Percentiles rank a stretch among this genome's conserved stretches.
Evolutionary conservation across 257 asterid species (phyloP).

Genomic region (Solanum rostratum): DNA sequence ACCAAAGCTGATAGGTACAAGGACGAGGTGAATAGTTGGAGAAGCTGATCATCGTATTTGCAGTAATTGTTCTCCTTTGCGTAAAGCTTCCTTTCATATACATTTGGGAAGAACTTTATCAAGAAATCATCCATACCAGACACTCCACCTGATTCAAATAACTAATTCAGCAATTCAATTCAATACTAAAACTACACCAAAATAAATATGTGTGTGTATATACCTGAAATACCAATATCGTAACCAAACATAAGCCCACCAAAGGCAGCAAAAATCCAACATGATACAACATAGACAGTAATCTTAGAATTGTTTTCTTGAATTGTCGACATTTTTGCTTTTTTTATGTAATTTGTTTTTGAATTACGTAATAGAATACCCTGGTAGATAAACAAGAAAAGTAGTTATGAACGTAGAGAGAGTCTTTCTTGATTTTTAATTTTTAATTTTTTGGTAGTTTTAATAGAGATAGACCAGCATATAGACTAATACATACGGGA

Average conservation of each 20-base stretch:
- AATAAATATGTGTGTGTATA: background rate
- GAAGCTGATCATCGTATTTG: conserved; percentile 61
- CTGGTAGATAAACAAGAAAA: no score
- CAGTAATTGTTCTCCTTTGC: conserved; percentile 61
- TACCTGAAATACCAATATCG: conserved; percentile 46
- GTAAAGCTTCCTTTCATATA: conserved; percentile 27
- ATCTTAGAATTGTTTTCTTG: conserved; percentile 4
- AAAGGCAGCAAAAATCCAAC: conserved; percentile 47
- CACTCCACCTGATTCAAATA: conserved; percentile 66
- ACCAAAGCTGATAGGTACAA: conserved; percentile 60
- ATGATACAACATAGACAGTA: conserved; percentile 24
- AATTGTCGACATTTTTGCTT: background rate
- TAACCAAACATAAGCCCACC: conserved; percentile 49
- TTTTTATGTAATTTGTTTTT: background rate
- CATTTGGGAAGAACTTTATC: conserved; percentile 44
- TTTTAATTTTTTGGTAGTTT: background rate
- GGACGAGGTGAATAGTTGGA: conserved; percentile 82
- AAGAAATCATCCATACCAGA: conserved; percentile 79
- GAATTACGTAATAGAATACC: background rate
- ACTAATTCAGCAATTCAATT: no score
- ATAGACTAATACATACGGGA: background rate
- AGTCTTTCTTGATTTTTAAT: no score
- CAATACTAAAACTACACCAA: no score
- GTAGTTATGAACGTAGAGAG: background rate
- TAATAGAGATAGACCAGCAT: background rate